These are phyloP conservation scores for Craterostigma plantagineum DNA, from an alignment of 257 asterid species.

Conservation along the genomic window DNA sequence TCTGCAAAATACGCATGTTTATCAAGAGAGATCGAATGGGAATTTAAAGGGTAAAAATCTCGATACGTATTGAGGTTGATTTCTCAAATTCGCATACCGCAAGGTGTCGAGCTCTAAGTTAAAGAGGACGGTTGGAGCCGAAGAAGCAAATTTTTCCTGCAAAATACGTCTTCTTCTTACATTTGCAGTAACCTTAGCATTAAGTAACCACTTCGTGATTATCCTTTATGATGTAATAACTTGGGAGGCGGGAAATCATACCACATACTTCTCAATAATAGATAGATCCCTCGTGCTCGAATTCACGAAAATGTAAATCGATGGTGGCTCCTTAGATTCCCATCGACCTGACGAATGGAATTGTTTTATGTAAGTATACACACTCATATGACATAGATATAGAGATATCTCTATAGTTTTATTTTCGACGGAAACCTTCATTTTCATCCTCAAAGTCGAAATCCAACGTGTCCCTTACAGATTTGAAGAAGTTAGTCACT, in stretches of 20 bases:
- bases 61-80: neutral
- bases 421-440: constrained; percentile 40
- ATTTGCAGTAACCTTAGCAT: too few species aligned
- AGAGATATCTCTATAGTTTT: neutral
- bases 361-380: neutral
- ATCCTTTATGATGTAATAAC: neutral
- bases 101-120: constrained; percentile 91
- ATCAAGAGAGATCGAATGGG: constrained; percentile 1
- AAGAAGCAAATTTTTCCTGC: constrained; percentile 68
- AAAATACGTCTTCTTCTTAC: too few species aligned
- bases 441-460: constrained; percentile 85
- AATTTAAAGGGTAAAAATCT: neutral
- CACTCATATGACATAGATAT: neutral
- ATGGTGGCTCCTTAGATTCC: constrained; percentile 69
- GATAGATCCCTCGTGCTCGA: constrained; percentile 81
- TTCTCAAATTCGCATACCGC: constrained; percentile 27
- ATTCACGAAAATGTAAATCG: constrained; percentile 67
- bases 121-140: constrained; percentile 70
- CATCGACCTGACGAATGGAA: constrained; percentile 48
- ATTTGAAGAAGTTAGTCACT: constrained; percentile 58
- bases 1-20: constrained; percentile 29
- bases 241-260: constrained; percentile 19
- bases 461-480: constrained; percentile 65
- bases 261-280: constrained; percentile 81
- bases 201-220: too few species aligned